These are phyloP conservation scores for Wickerhamiella bombiphila DNA, from an alignment of 805 yeast species.

Conservation along the genomic window DNA sequence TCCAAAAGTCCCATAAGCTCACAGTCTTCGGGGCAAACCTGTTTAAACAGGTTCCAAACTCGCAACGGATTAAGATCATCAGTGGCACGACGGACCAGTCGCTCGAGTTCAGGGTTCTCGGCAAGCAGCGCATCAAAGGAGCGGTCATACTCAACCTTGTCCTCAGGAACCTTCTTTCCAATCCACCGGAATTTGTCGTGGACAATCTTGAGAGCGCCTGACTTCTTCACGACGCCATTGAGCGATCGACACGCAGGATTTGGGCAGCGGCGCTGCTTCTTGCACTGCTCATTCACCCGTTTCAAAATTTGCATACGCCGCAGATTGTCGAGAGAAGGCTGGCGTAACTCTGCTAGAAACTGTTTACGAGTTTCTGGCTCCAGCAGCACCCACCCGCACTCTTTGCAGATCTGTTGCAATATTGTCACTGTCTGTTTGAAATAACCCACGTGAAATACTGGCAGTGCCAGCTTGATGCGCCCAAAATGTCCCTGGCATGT, in stretches of 20 bases:
- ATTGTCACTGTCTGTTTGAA: slow-evolving; percentile 83
- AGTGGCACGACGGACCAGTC: slow-evolving; percentile 69
- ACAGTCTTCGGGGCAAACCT: slow-evolving; percentile 73
- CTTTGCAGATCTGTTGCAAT: slow-evolving; percentile 79
- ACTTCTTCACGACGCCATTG: slow-evolving; percentile 95
- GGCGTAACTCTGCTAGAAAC: slow-evolving; percentile 63
- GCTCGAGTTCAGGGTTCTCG: slow-evolving; percentile 76
- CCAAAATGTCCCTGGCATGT: slow-evolving; percentile 99
- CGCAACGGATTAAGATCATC: slow-evolving; percentile 92
- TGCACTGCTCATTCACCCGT: slow-evolving; percentile 78
- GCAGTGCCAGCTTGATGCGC: slow-evolving; percentile 79
- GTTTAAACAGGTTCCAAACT: slow-evolving; percentile 75
- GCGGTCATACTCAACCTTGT: slow-evolving; percentile 72
- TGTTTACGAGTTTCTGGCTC: slow-evolving; percentile 57
- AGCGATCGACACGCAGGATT: slow-evolving; percentile 60
- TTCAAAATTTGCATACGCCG: slow-evolving; percentile 82
- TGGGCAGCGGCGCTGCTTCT: slow-evolving; percentile 77
- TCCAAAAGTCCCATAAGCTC: slow-evolving; percentile 86
- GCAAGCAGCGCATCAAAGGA: slow-evolving; percentile 65
- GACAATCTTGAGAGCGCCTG: slow-evolving; percentile 87
- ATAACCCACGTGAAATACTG: slow-evolving; percentile 95
- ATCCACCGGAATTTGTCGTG: slow-evolving; percentile 95
- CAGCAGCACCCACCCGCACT: slow-evolving; percentile 64
- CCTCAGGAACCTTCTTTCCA: slow-evolving; percentile 78
- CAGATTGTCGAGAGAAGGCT: slow-evolving; percentile 80